A percentile compares a stretch with the other conserved stretches of the same genome.
Conservation (phyloP, 176 grass and related monocot species). For the Aegilops speltoides region DNA sequence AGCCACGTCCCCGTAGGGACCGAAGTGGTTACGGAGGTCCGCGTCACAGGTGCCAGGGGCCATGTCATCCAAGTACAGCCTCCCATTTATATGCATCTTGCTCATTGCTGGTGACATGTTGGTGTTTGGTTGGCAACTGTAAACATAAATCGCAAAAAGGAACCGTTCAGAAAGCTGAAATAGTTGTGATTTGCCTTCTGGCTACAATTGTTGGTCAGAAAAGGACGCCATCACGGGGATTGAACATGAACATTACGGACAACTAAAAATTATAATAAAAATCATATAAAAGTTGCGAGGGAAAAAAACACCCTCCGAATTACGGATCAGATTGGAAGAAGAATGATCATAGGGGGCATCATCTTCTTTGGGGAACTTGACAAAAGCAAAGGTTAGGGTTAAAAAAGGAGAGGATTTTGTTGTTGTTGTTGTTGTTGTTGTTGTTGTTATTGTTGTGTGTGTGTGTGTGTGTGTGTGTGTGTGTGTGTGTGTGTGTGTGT, state of each 20-base stretch:
- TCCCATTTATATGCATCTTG: neutral
- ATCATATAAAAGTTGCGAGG: neutral
- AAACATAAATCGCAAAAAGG: neutral
- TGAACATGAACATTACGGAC: neutral
- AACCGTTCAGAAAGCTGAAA: neutral
- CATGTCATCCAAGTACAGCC: constrained; percentile 39
- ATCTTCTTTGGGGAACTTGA: no score
- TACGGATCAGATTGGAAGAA: neutral
- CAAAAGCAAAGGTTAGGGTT: no score
- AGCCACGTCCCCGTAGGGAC: constrained; percentile 39
- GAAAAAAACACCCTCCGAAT: neutral
- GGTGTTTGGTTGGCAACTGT: neutral
- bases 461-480: no score
- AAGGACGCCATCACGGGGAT: no score
- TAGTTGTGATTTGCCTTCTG: neutral
- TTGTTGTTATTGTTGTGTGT: no score
- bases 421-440: no score
- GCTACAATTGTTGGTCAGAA: neutral
- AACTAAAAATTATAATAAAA: neutral
- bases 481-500: no score
- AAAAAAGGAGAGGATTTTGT: no score
- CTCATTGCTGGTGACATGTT: neutral
- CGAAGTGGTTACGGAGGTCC: constrained; percentile 25
- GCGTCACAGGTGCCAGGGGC: neutral
- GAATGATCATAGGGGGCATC: neutral